These are phyloP conservation scores for Gossypium herbaceum DNA, from an alignment of 345 rosid species.

Conservation along the genomic window DNA sequence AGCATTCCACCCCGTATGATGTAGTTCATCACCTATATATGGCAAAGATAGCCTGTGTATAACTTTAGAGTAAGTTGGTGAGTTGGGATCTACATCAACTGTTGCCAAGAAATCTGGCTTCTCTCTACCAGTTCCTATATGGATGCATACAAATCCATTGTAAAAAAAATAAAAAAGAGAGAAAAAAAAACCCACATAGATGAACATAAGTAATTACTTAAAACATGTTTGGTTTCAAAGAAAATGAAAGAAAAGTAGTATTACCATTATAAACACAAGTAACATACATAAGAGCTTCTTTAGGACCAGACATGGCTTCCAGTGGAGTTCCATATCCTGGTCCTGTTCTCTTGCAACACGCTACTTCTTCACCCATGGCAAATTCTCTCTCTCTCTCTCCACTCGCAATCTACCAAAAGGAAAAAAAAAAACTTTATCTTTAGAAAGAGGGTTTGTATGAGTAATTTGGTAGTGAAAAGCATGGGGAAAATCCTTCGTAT, in stretches of 20 bases:
- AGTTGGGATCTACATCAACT: slow-evolving; percentile 74
- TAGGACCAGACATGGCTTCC: slow-evolving; percentile 85
- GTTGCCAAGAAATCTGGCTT: slow-evolving; percentile 85
- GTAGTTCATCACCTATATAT: slow-evolving; percentile 78
- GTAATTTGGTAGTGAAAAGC: not conserved
- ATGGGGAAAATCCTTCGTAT: not conserved
- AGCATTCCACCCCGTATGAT: slow-evolving; percentile 94
- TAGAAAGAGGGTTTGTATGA: not conserved
- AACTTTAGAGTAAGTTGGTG: slow-evolving; percentile 61
- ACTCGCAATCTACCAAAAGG: too few species aligned
- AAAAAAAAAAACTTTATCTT: too few species aligned
- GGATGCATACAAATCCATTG: not conserved
- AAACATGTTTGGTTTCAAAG: not conserved
- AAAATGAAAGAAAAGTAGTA: not conserved
- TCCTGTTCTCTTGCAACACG: slow-evolving; percentile 54
- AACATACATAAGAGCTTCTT: slow-evolving; percentile 70
- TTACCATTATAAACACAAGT: slow-evolving; percentile 78
- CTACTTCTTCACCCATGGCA: not conserved
- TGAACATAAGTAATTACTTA: not conserved
- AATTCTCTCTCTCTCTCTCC: not conserved
- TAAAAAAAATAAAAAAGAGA: not conserved
- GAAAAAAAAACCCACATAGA: not conserved
- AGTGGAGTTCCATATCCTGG: slow-evolving; percentile 82
- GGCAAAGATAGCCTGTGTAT: slow-evolving; percentile 79
- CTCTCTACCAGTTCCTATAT: slow-evolving; percentile 67